Evolutionary conservation across 305 asterid genomes (phyloP).

Genomic region (Fraxinus sp.): DNA sequence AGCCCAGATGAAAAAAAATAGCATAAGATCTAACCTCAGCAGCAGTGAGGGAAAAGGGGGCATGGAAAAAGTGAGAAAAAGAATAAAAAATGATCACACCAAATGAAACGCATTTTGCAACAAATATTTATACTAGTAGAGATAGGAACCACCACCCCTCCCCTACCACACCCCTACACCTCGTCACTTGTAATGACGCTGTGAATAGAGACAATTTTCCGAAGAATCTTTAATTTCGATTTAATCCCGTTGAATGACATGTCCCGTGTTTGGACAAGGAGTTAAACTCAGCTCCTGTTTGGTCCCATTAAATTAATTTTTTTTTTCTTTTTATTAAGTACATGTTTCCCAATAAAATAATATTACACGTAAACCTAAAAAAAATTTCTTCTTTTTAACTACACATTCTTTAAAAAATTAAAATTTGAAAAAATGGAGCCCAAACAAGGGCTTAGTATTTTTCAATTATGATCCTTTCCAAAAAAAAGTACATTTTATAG

Average conservation of each 20-base stretch:
- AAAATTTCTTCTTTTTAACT: too few relatives aligned
- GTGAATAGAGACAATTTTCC: not conserved
- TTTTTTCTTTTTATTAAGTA: too few relatives aligned
- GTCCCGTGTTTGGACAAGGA: not conserved
- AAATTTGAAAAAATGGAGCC: too few relatives aligned
- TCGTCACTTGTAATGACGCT: not conserved
- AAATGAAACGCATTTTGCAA: slow-evolving; percentile 3
- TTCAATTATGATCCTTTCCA: too few relatives aligned
- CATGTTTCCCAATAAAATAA: too few relatives aligned
- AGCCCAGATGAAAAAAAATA: slow-evolving; percentile 4
- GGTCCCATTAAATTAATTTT: too few relatives aligned
- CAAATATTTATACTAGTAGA: not conserved
- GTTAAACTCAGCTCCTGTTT: too few relatives aligned
- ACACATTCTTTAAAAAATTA: too few relatives aligned
- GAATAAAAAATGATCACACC: slow-evolving; percentile 21
- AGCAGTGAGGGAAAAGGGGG: slow-evolving; percentile 21
- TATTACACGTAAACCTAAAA: too few relatives aligned
- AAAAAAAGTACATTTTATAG: too few relatives aligned
- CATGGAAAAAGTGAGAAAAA: not conserved
- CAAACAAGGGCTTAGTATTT: too few relatives aligned
- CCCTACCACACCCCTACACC: not conserved
- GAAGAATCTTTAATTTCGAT: not conserved
- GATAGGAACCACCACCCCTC: not conserved
- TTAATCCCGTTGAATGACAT: not conserved
- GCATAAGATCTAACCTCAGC: slow-evolving; percentile 35